Percentiles rank a stretch among this genome's conserved stretches.
Conservation (phyloP, 2,329 filamentous ascomycete species). For the Beauveria brongniartii region DNA sequence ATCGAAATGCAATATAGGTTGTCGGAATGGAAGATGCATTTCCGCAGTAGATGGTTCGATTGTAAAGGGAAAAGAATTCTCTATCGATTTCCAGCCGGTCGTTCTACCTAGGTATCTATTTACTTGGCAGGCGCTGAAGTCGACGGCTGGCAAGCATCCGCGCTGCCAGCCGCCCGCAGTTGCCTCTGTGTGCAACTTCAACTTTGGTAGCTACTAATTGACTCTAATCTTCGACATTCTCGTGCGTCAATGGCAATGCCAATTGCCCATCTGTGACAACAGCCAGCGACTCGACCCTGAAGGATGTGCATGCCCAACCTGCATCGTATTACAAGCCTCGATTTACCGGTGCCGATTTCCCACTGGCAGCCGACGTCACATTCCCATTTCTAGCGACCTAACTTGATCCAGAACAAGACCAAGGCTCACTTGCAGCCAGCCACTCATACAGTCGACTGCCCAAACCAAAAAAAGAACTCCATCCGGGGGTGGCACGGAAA, state of each 20-base stretch:
- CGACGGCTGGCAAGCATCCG: no score
- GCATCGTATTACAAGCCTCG: background rate
- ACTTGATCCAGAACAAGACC: background rate
- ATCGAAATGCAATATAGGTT: background rate
- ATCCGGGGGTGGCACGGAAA: background rate
- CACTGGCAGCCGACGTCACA: constrained; percentile 2
- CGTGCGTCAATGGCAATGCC: no score
- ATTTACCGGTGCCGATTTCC: constrained; percentile 5
- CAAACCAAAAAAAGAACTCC: background rate
- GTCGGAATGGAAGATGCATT: background rate
- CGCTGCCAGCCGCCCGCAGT: no score
- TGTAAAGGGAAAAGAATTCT: background rate
- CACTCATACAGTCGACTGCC: background rate
- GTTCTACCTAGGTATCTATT: no score
- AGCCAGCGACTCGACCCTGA: no score
- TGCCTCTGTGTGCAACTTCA: no score
- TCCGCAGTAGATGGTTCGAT: background rate
- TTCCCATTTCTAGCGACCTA: background rate
- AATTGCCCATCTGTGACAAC: no score
- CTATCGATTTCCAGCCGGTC: no score
- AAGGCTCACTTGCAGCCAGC: background rate
- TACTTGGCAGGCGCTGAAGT: no score
- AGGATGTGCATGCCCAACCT: no score
- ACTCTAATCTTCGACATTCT: no score
- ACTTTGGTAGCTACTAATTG: no score